Evolutionary conservation across 129 eudicot genomes (phyloP).

Genomic region (Flaveria bidentis): DNA sequence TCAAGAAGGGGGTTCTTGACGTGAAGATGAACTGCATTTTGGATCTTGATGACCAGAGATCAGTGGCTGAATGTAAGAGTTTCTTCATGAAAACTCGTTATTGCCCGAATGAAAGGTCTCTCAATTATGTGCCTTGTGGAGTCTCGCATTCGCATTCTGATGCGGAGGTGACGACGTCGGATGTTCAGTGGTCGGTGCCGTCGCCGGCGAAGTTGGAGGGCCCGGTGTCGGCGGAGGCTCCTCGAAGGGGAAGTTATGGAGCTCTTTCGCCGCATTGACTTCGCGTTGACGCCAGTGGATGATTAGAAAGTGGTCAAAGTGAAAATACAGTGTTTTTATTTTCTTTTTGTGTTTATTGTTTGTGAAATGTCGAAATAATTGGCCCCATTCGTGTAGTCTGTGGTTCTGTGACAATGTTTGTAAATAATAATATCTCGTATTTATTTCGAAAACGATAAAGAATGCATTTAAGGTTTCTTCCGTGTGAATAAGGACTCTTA

Average conservation of each 20-base stretch:
- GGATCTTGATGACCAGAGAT: slow-evolving; percentile 42
- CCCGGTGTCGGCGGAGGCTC: neutral
- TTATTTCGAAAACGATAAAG: too few species aligned
- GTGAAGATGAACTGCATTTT: slow-evolving; percentile 49
- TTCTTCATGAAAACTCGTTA: slow-evolving; percentile 13
- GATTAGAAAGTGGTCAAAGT: slow-evolving; percentile 18
- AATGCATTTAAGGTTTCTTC: too few species aligned
- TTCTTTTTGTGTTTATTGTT: neutral
- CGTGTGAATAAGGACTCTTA: too few species aligned
- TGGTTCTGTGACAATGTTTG: too few species aligned
- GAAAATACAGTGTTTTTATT: neutral
- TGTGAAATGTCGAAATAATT: slow-evolving; percentile 12
- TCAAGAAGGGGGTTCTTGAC: slow-evolving; percentile 23
- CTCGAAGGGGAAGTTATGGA: slow-evolving; percentile 19
- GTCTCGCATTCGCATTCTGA: too few species aligned
- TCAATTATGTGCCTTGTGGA: slow-evolving; percentile 27
- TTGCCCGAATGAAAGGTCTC: slow-evolving; percentile 26
- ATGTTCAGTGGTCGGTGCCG: neutral
- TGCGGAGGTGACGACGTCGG: slow-evolving; percentile 14
- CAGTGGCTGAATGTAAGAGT: slow-evolving; percentile 34
- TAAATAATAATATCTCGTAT: too few species aligned
- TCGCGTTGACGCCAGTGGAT: neutral
- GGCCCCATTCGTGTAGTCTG: neutral
- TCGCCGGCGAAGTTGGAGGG: neutral
- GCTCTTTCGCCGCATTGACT: slow-evolving; percentile 30